Base-by-base conservation (phyloP, 441 rosid genomes). In the Metrosideros polymorpha region DNA sequence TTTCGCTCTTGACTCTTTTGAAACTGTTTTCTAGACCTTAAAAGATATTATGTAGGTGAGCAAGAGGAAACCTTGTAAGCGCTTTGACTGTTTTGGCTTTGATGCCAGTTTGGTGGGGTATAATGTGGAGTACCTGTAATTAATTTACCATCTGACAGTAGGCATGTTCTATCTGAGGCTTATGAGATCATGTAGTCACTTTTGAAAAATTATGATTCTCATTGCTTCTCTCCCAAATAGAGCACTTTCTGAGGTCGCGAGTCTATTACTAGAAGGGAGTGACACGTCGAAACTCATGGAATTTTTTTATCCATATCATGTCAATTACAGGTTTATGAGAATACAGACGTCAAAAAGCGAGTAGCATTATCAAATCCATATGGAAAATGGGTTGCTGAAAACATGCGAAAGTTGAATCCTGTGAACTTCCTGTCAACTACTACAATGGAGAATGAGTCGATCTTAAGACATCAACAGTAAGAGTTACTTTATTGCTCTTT, bases 391-490 rank as follows among this genome's bases (percentile, higher is more conserved):
- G 90, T 94, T n/a, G 87, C 91, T 85, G 97, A 96, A 92, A 98
- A 98, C 89, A 85, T 92, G 89, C 92, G 96, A 86, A 90, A 93
- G 90, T 89, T 96, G 91, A 96, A 96, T 90, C 94, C 96, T 82
- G 92, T 85, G 84, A 95, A 93, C 59, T 96, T 94, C 91, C 92
- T 92, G 84, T 92, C 99, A 14, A 82, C 96, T 85, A 92, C 95
- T 85, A 90, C 90, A 84, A 89, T 95, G 95, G 99, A 98, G 88
- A 94, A 92, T 90, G 99, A 94, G 90, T 93, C 92, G 85, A 96
- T 92, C 91, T 86, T 98, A 90, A 94, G 96, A 90, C 92, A 92
- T 88, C 99, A 98, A 89, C 99, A 96, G 99, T 98, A 94, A 93
- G 95, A 83, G 52, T 53, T 82, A 51, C 77, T 82, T 59, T 79